Base-by-base conservation (phyloP, 768 basidiomycete species). In the Dioszegia hungarica region DNA sequence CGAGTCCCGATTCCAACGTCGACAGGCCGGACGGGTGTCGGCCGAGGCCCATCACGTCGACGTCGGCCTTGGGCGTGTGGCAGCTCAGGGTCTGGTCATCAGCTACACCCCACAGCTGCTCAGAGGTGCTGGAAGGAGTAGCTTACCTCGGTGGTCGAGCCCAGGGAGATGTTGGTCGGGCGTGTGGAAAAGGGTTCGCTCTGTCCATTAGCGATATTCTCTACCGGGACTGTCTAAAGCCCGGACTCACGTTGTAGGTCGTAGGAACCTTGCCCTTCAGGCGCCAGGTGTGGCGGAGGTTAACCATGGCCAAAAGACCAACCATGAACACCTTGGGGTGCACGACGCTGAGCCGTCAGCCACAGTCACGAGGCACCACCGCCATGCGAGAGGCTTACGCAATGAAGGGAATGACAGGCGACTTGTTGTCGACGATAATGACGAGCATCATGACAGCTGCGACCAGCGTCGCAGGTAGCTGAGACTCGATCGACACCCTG, bases 291-390 rank as follows among this genome's bases (percentile, higher is more conserved):
- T 54, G 52, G 1, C 52, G 39, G 20, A 45, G 29, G 24, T 54
- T 54, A 20, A 54, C 41, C 28, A 54, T 39, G 25, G 52, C 52
- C 20, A 54, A 17, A 15, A 41, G 20, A 19, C 52, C 52, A n/a
- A 54, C 41, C 19, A 20, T 20, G 52, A 54, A 54, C 17, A 54
- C 52, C 39, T 54, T 54, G 27, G 52, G 52, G n/a, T 54, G 52
- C 31, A 45, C 52, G 33, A 54, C 29, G 17, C 49, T 50, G 19
- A 17, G 10, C 22, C 17, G 34, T 50, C 49, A 50, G 49, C 33
- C 17, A 12, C 4, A 11, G 9, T 9, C 5, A 2, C 9, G 49
- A 19, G 10, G 24, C 2, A 22, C 10, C 11, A 36, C n/a, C n/a
- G n/a, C n/a, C n/a, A n/a, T n/a, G n/a, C 6, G 14, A 36, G 19